A percentile compares a stretch with the other conserved stretches of the same genome.
These are phyloP conservation scores for Strobilomyces echinocephalus DNA, from an alignment of 768 basidiomycete genomes.

Conservation along the genomic window DNA sequence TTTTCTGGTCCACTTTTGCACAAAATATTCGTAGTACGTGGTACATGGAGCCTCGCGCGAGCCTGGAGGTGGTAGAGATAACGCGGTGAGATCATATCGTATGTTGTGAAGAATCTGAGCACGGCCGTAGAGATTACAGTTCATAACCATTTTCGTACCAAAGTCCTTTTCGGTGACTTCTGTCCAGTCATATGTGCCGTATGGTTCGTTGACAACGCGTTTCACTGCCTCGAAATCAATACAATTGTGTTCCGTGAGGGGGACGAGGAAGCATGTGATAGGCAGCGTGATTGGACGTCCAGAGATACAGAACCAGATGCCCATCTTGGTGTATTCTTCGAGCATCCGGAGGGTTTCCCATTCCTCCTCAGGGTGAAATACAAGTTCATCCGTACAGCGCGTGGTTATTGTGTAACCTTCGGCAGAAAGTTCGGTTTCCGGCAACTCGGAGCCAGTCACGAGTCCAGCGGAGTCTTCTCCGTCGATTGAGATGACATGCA, in stretches of 20 bases:
- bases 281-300: conserved; percentile 47
- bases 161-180: conserved; percentile 45
- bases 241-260: conserved; percentile 44
- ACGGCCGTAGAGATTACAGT: conserved; percentile 51
- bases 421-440: conserved; percentile 40
- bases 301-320: conserved; percentile 61
- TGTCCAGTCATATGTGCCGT: conserved; percentile 54
- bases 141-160: conserved; percentile 50
- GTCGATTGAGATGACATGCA: conserved; percentile 57
- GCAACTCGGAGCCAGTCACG: conserved; percentile 59
- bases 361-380: conserved; percentile 48
- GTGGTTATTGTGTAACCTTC: conserved; percentile 33
- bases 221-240: conserved; percentile 60
- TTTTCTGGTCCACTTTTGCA: conserved; percentile 50
- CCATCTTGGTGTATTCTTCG: conserved; percentile 59
- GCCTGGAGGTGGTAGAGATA: conserved; percentile 50
- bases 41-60: conserved; percentile 43
- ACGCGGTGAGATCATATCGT: conserved; percentile 61
- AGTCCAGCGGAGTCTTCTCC: conserved; percentile 53
- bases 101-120: conserved; percentile 52
- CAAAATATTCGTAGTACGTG: conserved; percentile 60
- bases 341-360: conserved; percentile 46
- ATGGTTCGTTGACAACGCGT: conserved; percentile 43
- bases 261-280: conserved; percentile 63
- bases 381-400: conserved; percentile 42